phyloP scores from a whole-genome alignment of 192 early-diverging fungal species.

The Coemansia interrupta region DNA sequence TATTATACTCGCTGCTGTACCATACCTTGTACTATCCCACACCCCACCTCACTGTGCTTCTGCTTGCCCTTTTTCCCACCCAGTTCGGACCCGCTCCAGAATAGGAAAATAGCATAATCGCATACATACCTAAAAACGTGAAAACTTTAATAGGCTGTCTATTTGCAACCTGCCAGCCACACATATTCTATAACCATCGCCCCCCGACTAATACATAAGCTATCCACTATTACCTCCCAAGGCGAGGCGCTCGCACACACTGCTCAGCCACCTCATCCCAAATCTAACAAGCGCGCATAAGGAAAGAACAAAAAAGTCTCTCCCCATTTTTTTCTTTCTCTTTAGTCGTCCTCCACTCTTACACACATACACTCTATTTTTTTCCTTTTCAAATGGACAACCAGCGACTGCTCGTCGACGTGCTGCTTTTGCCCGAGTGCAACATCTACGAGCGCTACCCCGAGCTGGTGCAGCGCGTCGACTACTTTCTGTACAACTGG shows the following conservation, averaged over 20 bases:
- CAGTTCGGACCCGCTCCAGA: no score
- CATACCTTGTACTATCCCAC: no score
- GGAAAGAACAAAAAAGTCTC: neutral
- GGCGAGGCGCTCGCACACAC: no score
- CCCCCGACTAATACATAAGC: no score
- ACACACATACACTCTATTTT: neutral
- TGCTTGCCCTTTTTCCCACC: no score
- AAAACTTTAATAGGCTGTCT: neutral
- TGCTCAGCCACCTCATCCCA: no score
- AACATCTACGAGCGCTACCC: constrained; percentile 52
- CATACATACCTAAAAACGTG: no score
- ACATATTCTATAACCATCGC: no score
- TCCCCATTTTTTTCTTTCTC: neutral
- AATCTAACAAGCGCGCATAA: neutral
- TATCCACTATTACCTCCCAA: no score
- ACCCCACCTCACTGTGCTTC: no score
- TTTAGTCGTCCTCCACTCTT: neutral
- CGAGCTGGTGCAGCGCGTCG: constrained; percentile 48
- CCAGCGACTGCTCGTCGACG: constrained; percentile 38
- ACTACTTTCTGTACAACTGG: constrained; percentile 51
- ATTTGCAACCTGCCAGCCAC: neutral
- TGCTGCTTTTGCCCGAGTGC: constrained; percentile 44
- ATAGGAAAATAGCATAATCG: neutral
- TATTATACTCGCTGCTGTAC: no score
- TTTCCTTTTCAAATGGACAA: constrained; percentile 27